Conservation (phyloP, 345 rosid genomes). For the Populus deltoides region DNA sequence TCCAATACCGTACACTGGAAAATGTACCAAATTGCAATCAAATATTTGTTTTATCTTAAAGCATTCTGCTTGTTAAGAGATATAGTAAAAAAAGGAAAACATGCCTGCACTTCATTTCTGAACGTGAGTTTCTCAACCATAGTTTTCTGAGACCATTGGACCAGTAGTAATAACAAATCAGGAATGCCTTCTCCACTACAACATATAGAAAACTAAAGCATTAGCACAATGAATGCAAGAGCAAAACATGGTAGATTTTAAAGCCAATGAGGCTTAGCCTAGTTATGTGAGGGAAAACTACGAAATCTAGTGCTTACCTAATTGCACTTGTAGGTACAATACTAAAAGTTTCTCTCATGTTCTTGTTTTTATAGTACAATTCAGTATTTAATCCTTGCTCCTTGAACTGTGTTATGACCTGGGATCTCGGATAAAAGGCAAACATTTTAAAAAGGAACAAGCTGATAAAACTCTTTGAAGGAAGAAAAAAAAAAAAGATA, state of each 20-base stretch:
- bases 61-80: not conserved
- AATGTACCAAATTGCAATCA: conserved; percentile 27
- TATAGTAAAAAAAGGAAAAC: conserved; percentile 7
- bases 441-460: not conserved
- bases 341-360: conserved; percentile 71
- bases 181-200: conserved; percentile 96
- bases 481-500: not conserved
- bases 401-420: conserved; percentile 75
- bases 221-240: not conserved
- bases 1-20: conserved; percentile 91
- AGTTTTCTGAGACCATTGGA: conserved; percentile 91
- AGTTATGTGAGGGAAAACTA: not conserved
- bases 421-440: conserved; percentile 14
- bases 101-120: conserved; percentile 75
- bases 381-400: conserved; percentile 90
- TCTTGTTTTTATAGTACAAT: conserved; percentile 79
- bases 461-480: not conserved
- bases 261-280: not conserved
- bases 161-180: conserved; percentile 70
- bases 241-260: conserved; percentile 2
- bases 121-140: conserved; percentile 94
- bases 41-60: conserved; percentile 6
- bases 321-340: conserved; percentile 95
- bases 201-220: conserved; percentile 4
- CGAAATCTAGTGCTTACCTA: conserved; percentile 36